A percentile compares a stretch with the other conserved stretches of the same genome.
These are phyloP conservation scores for Leccinum subtestaceum DNA, from an alignment of 768 basidiomycete species.

Conservation along the genomic window DNA sequence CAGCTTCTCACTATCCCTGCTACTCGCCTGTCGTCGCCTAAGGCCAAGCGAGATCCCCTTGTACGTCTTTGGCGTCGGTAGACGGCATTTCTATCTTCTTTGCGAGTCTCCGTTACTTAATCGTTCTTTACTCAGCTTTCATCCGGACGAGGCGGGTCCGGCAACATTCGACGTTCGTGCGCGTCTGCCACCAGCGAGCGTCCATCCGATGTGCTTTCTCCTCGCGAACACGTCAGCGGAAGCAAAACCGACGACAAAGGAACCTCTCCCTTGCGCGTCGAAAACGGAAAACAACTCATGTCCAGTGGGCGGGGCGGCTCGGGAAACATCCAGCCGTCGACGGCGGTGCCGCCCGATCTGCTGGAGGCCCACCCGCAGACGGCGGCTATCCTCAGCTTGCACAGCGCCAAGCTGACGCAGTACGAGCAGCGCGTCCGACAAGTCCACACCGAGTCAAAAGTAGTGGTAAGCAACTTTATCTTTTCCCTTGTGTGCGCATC, in stretches of 20 bases:
- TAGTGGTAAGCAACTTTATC: conserved; percentile 16
- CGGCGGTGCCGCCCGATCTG: neutral
- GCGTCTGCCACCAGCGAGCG: neutral
- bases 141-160: conserved; percentile 25
- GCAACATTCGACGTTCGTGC: conserved; percentile 14
- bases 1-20: neutral
- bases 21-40: neutral
- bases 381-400: conserved; percentile 22
- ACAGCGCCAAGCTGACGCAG: conserved; percentile 11
- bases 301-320: conserved; percentile 27
- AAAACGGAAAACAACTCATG: conserved; percentile 3
- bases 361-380: conserved; percentile 22
- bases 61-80: conserved; percentile 15
- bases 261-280: neutral
- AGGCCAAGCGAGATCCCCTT: conserved; percentile 4
- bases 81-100: neutral
- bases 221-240: neutral
- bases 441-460: conserved; percentile 13
- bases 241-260: neutral
- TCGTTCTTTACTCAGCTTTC: conserved; percentile 8
- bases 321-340: conserved; percentile 21
- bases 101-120: conserved; percentile 1
- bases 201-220: neutral
- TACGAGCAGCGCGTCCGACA: conserved; percentile 19
- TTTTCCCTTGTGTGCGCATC: neutral